Evolutionary conservation across 306 rosid species (phyloP).

Genomic region (Geum urbanum): DNA sequence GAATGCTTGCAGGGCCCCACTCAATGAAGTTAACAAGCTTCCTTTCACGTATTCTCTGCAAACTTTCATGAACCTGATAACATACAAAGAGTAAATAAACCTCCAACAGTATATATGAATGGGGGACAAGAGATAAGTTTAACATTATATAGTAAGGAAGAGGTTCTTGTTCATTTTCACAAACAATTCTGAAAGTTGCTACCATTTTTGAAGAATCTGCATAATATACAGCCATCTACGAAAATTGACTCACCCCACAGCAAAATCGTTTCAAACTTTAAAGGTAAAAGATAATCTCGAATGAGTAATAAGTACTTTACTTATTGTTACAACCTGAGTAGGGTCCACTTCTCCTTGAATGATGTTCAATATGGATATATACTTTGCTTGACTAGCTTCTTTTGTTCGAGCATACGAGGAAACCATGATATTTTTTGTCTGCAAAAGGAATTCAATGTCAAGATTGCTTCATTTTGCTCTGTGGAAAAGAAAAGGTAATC

Average conservation of each 20-base stretch:
- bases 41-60: slow-evolving; percentile 99
- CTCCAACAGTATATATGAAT: neutral
- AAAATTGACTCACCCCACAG: neutral
- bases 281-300: neutral
- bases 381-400: slow-evolving; percentile 99
- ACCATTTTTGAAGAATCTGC: neutral
- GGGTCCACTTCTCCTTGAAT: slow-evolving; percentile 99
- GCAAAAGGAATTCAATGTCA: slow-evolving; percentile 32
- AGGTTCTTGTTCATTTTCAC: neutral
- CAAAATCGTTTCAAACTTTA: neutral
- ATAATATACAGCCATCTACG: neutral
- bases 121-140: neutral
- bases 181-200: neutral
- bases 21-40: slow-evolving; percentile 96
- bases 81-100: slow-evolving; percentile 8
- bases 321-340: slow-evolving; percentile 55
- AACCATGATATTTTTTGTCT: slow-evolving; percentile 98
- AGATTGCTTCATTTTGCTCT: slow-evolving; percentile 12
- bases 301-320: neutral
- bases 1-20: slow-evolving; percentile 99
- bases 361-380: slow-evolving; percentile 93
- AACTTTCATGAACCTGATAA: slow-evolving; percentile 92
- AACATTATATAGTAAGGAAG: neutral
- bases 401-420: slow-evolving; percentile 96
- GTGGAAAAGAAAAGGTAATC: slow-evolving; percentile 14